Evolutionary conservation across 495 filamentous ascomycete genomes (phyloP).

Genomic region (Penicillium salamii): DNA sequence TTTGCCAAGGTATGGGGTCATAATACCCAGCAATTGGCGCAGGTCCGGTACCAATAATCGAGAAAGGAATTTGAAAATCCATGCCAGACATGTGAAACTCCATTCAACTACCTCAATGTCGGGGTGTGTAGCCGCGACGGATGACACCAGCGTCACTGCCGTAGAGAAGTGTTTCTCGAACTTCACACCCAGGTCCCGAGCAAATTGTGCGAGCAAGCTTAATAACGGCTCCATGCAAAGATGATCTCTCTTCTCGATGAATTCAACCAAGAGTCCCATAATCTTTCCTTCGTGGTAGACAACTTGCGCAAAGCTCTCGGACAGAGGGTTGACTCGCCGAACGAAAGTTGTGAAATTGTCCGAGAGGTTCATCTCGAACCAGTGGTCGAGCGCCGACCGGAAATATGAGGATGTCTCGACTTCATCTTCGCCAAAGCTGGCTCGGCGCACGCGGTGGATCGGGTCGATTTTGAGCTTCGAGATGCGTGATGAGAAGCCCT

Average conservation of each 20-base stretch:
- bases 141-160: slow-evolving; percentile 64
- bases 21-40: slow-evolving; percentile 73
- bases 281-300: slow-evolving; percentile 83
- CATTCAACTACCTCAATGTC: slow-evolving; percentile 86
- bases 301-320: slow-evolving; percentile 87
- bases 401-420: slow-evolving; percentile 78
- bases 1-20: slow-evolving; percentile 84
- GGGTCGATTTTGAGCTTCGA: slow-evolving; percentile 92
- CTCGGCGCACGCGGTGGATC: slow-evolving; percentile 76
- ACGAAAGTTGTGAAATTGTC: slow-evolving; percentile 72
- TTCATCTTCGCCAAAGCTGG: slow-evolving; percentile 71
- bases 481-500: slow-evolving; percentile 90
- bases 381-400: slow-evolving; percentile 75
- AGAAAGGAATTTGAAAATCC: slow-evolving; percentile 95
- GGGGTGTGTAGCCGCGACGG: slow-evolving; percentile 58
- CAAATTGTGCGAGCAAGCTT: slow-evolving; percentile 81
- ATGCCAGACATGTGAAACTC: slow-evolving; percentile 92
- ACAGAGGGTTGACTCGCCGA: slow-evolving; percentile 68
- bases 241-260: slow-evolving; percentile 72
- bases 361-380: slow-evolving; percentile 87
- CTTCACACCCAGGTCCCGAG: slow-evolving; percentile 80
- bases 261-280: slow-evolving; percentile 70
- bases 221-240: slow-evolving; percentile 81
- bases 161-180: slow-evolving; percentile 85
- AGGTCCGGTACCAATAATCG: slow-evolving; percentile 81